Percentiles rank a stretch among this genome's conserved stretches.
phyloP scores from a whole-genome alignment of 352 stramenopile species.

The Thalassiosira hispida region DNA sequence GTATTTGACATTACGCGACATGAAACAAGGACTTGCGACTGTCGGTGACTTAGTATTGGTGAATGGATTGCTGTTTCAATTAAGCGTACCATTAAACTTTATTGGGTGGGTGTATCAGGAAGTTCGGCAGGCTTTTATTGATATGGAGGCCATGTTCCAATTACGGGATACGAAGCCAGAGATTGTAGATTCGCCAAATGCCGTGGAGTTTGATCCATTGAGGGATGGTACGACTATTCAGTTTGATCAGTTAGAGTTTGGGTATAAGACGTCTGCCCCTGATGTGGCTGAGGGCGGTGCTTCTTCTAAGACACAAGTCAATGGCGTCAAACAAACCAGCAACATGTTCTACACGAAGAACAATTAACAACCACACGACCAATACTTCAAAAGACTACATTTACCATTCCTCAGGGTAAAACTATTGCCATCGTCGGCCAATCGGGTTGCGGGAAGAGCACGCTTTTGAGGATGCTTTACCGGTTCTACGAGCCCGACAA shows the following conservation, averaged over 20 bases:
- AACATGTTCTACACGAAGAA: not conserved
- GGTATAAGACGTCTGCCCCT: conserved; percentile 76
- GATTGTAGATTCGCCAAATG: conserved; percentile 40
- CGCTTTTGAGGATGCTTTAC: conserved; percentile 92
- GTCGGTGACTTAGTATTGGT: conserved; percentile 97
- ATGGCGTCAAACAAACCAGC: not conserved
- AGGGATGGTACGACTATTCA: conserved; percentile 86
- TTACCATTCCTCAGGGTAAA: conserved; percentile 88
- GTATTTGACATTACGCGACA: conserved; percentile 93
- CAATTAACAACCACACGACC: conserved; percentile 65
- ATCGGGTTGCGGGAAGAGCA: conserved; percentile 93
- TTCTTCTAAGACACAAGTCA: conserved; percentile 11
- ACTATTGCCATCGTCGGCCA: conserved; percentile 92
- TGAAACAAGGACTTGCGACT: conserved; percentile 89
- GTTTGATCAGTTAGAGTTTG: conserved; percentile 91
- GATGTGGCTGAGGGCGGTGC: not conserved
- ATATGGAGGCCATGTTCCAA: conserved; percentile 92
- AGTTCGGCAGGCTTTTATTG: conserved; percentile 94
- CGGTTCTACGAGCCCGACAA: conserved; percentile 82
- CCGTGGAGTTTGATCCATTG: conserved; percentile 57
- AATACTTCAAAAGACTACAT: conserved; percentile 88
- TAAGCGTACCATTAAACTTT: conserved; percentile 97
- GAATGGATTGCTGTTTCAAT: conserved; percentile 97
- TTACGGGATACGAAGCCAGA: conserved; percentile 68
- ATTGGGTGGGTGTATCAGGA: conserved; percentile 96